phyloP scores from a whole-genome alignment of 169 alveolate genomes.

The Amoebophrya sp. region DNA sequence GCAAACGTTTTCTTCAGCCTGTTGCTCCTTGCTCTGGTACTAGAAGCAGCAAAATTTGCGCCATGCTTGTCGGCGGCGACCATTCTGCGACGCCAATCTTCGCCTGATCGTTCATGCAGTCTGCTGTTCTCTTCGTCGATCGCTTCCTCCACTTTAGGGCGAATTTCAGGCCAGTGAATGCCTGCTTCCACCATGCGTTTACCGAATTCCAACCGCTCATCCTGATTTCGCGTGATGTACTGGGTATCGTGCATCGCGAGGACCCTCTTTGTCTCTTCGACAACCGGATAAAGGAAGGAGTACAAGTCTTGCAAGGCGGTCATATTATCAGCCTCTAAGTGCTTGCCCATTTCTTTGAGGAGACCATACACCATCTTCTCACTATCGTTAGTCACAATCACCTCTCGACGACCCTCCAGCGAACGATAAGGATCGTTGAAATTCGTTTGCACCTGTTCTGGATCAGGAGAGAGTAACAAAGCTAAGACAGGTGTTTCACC shows the following conservation, averaged over 20 bases:
- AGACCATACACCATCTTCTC: neutral
- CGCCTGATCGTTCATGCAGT: too few relatives aligned
- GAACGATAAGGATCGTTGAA: neutral
- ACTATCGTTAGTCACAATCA: neutral
- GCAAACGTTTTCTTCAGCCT: too few relatives aligned
- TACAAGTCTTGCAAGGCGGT: neutral
- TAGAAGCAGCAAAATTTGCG: too few relatives aligned
- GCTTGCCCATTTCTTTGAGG: neutral
- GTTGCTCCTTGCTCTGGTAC: too few relatives aligned
- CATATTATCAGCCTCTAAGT: too few relatives aligned
- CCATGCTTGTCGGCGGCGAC: too few relatives aligned
- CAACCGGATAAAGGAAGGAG: neutral
- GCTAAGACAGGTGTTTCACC: neutral
- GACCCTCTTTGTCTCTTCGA: neutral
- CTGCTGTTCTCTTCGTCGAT: too few relatives aligned
- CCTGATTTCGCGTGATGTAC: neutral
- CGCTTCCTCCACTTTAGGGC: neutral
- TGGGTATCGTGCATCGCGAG: neutral
- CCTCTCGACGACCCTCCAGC: neutral
- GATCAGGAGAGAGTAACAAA: neutral
- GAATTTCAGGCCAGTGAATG: neutral
- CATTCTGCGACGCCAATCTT: too few relatives aligned
- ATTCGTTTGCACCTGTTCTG: neutral
- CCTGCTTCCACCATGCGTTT: neutral
- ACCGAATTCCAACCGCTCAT: neutral